A percentile compares a stretch with the other conserved stretches of the same genome.
Evolutionary conservation across 345 rosid genomes (phyloP).

Genomic region (Crucihimalaya himalaica): DNA sequence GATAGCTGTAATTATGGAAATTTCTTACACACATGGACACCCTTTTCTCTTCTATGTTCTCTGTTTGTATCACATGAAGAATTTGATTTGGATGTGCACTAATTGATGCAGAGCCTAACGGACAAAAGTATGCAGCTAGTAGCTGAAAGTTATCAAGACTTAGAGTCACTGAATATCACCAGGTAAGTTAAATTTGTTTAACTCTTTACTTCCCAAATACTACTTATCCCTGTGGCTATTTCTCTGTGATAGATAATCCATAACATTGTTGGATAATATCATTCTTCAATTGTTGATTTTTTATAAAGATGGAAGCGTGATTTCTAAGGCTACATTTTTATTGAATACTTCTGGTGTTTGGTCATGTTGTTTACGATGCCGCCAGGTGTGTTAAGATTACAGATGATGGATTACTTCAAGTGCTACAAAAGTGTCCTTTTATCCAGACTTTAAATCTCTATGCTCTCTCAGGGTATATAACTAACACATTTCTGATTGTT

Average conservation of each 20-base stretch:
- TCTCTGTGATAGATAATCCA: conserved; percentile 4
- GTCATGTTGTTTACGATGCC: conserved; percentile 16
- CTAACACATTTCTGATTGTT: neutral
- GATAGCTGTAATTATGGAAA: neutral
- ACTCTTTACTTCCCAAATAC: conserved; percentile 1
- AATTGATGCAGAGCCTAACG: conserved; percentile 58
- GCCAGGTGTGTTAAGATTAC: conserved; percentile 84
- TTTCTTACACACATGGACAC: neutral
- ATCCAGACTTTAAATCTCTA: conserved; percentile 79
- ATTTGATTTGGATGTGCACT: conserved; percentile 26
- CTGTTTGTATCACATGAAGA: neutral
- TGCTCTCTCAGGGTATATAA: conserved; percentile 74
- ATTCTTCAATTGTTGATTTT: neutral
- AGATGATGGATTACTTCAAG: conserved; percentile 70
- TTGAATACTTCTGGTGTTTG: conserved; percentile 6
- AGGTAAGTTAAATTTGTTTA: conserved; percentile 51
- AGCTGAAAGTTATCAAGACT: conserved; percentile 65
- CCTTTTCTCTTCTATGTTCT: neutral
- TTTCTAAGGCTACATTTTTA: neutral
- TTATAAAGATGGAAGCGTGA: conserved; percentile 11
- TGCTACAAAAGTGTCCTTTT: conserved; percentile 60
- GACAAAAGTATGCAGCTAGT: conserved; percentile 73
- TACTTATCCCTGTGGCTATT: neutral
- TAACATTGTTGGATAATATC: conserved; percentile 1
- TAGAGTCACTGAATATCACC: conserved; percentile 73